phyloP scores from a whole-genome alignment of 139 green algal species.

The Deuterostichococcus epilithicus region DNA sequence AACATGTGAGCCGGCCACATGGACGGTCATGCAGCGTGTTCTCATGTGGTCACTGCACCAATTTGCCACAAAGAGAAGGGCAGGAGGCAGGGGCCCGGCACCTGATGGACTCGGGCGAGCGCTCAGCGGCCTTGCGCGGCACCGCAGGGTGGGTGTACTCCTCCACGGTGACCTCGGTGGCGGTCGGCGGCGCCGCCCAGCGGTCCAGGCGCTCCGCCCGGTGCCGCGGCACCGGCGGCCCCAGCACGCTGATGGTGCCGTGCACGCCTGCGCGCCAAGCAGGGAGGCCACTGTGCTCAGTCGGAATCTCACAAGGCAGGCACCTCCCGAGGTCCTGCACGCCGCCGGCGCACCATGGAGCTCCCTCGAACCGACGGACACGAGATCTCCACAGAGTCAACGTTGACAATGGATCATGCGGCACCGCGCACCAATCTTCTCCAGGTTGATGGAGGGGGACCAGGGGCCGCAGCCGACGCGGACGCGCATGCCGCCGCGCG shows the following conservation, averaged over 20 bases:
- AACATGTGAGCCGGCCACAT: too few relatives aligned
- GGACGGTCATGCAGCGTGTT: too few relatives aligned
- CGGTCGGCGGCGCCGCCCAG: background rate
- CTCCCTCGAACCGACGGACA: background rate
- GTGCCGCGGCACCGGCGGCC: background rate
- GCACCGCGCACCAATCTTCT: slow-evolving; percentile 1
- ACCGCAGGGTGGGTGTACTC: background rate
- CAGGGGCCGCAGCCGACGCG: slow-evolving; percentile 15
- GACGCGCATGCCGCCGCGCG: slow-evolving; percentile 5
- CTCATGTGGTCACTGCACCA: too few relatives aligned
- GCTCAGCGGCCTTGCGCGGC: background rate
- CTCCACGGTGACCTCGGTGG: background rate
- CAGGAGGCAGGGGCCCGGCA: too few relatives aligned
- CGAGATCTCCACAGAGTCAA: background rate
- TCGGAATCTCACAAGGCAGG: too few relatives aligned
- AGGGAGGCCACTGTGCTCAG: too few relatives aligned
- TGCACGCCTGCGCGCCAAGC: background rate
- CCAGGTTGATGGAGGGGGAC: slow-evolving; percentile 32
- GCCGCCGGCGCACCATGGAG: background rate
- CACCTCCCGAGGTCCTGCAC: background rate
- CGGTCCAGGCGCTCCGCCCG: too few relatives aligned
- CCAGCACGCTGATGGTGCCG: slow-evolving; percentile 10
- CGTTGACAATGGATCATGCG: too few relatives aligned
- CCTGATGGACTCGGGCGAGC: background rate
- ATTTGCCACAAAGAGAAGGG: too few relatives aligned